Evolutionary conservation across 306 rosid species (phyloP), one percentile per base, ranked within the genome.

Genomic region (Vigna reflexopilosa): DNA sequence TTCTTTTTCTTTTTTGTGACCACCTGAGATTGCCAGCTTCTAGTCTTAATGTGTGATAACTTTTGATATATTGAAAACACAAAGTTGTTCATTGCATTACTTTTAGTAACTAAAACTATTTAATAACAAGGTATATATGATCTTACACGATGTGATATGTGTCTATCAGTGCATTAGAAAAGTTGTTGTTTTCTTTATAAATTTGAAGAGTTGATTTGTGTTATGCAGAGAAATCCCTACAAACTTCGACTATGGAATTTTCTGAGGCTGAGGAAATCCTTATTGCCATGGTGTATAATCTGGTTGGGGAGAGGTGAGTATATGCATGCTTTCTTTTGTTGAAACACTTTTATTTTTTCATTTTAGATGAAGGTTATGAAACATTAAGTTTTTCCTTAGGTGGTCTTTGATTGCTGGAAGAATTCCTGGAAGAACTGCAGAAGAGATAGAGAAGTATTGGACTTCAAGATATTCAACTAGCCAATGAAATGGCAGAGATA

Each of bases 371-470:
- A 47, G 14, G 16, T 77, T 45, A 49, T 38, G 67, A 78, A 17
- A 15, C 34, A 17, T 17, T 30, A 63, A 17, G 8, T 56, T 44
- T 0, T 20, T 49, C 26, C 49, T 61, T 75, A 93, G 98, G 89
- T 93, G 98, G 98, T 83, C 95, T 71, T 84, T 93, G 88, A 91
- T 93, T 77, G 98, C 98, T 87, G 97, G 98, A 65, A 91, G 98
- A 87, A 93, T 93, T 83, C 98, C 98, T 3, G 98, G 98, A 86
- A 89, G 98, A 91, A 84, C 98, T 77, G 97, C 97, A 24, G 98
- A 93, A 83, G 98, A 93, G 85, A 93, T 93, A 82, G 85, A 91
- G 79, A 85, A 88, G 80, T 93, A 86, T 77, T 93, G 98, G 98
- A 88, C 88, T 78, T 85, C 97, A 76, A 89, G 94, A 84, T 81